A percentile compares a stretch with the other conserved stretches of the same genome.
Conservation (phyloP, 2,329 filamentous ascomycete species). For the Westerdykella aurantiaca region DNA sequence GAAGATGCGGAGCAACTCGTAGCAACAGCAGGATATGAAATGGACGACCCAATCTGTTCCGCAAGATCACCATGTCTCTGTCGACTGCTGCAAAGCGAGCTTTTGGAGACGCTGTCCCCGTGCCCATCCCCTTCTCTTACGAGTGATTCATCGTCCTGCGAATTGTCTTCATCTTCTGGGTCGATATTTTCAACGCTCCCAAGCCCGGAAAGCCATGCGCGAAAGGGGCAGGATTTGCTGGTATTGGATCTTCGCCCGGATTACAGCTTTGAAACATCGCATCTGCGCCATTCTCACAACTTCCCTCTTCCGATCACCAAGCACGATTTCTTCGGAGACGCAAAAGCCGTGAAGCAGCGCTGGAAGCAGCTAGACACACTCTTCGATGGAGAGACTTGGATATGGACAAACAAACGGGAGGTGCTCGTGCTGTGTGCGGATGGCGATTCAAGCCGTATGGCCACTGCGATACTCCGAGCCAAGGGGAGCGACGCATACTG, state of each 20-base stretch:
- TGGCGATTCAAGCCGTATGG: conserved; percentile 4
- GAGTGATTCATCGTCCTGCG: conserved; percentile 2
- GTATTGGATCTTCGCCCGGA: conserved; percentile 3
- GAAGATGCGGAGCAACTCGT: neutral
- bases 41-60: neutral
- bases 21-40: too few relatives aligned
- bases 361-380: conserved; percentile 2
- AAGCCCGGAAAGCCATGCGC: neutral
- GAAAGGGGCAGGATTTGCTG: neutral
- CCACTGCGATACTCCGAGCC: conserved; percentile 3
- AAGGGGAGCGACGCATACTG: conserved; percentile 6
- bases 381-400: neutral
- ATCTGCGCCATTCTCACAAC: conserved; percentile 1
- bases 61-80: conserved; percentile 1
- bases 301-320: conserved; percentile 1
- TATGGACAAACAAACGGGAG: neutral
- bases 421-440: conserved; percentile 6
- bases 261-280: neutral
- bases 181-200: conserved; percentile 2
- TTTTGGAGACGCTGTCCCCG: neutral
- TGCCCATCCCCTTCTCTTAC: neutral
- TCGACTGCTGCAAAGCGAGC: neutral
- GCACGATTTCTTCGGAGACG: conserved; percentile 5
- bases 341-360: conserved; percentile 3
- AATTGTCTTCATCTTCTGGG: neutral